A percentile compares a stretch with the other conserved stretches of the same genome.
Conservation (phyloP, 192 early-diverging fungal genomes). For the Podila epicladia region DNA sequence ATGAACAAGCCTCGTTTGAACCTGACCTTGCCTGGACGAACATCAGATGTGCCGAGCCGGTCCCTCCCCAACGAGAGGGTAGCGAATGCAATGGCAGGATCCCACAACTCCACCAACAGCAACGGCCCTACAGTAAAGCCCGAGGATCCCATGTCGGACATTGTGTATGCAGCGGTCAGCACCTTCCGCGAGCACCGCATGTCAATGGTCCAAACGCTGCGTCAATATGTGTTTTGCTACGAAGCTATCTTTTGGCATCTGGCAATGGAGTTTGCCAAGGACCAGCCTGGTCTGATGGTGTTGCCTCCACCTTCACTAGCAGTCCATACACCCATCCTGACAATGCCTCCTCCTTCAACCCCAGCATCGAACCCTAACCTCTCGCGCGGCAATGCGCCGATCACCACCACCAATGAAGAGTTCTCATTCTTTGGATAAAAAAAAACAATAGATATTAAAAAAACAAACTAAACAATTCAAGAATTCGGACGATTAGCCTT, state of each 20-base stretch:
- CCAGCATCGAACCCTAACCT: slow-evolving; percentile 18
- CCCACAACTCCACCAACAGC: slow-evolving; percentile 71
- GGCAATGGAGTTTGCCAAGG: slow-evolving; percentile 24
- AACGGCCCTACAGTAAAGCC: slow-evolving; percentile 45
- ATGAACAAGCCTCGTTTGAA: not conserved
- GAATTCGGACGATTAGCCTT: not conserved
- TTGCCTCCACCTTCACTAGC: slow-evolving; percentile 24
- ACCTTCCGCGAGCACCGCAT: slow-evolving; percentile 81
- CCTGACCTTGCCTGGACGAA: not conserved
- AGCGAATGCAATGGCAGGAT: slow-evolving; percentile 80
- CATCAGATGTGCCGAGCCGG: not conserved
- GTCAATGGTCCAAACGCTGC: slow-evolving; percentile 83
- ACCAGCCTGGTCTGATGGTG: slow-evolving; percentile 25
- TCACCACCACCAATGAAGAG: slow-evolving; percentile 20
- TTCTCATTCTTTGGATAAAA: slow-evolving; percentile 43
- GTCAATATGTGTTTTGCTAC: slow-evolving; percentile 88
- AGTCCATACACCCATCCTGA: slow-evolving; percentile 36
- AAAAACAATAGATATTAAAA: not conserved
- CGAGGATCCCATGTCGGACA: slow-evolving; percentile 52
- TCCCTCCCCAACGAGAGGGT: slow-evolving; percentile 70
- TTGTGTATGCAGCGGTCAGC: slow-evolving; percentile 69
- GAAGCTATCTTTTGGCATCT: slow-evolving; percentile 74
- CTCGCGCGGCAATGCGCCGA: slow-evolving; percentile 22
- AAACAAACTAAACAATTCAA: not conserved
- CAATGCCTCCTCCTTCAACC: slow-evolving; percentile 21